Conservation (phyloP, 768 basidiomycete genomes). For the Leccinum truebloodii region DNA sequence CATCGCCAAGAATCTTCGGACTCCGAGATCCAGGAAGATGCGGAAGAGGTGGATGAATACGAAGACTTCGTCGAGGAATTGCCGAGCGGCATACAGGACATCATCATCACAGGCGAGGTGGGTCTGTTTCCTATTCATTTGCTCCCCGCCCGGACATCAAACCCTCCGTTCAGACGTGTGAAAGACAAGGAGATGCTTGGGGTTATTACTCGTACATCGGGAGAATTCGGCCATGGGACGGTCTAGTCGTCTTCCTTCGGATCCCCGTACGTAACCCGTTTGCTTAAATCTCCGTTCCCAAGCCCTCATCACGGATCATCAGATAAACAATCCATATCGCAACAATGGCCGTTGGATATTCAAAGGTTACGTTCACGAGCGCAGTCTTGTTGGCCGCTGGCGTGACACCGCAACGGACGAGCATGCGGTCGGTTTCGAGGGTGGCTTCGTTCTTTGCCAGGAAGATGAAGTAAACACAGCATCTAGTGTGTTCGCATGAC, state of each 20-base stretch:
- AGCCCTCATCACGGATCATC: constrained; percentile 21
- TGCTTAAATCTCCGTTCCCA: constrained; percentile 4
- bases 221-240: constrained; percentile 54
- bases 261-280: constrained; percentile 39
- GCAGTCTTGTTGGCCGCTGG: constrained; percentile 55
- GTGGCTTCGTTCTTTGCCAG: constrained; percentile 47
- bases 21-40: constrained; percentile 17
- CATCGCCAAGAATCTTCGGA: constrained; percentile 22
- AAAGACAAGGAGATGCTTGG: constrained; percentile 50
- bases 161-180: constrained; percentile 37
- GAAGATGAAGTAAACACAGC: constrained; percentile 26
- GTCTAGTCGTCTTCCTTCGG: constrained; percentile 46
- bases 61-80: constrained; percentile 40
- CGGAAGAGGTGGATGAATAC: constrained; percentile 39
- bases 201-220: constrained; percentile 47
- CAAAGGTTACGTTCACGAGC: constrained; percentile 51
- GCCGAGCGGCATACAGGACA: constrained; percentile 47
- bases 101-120: constrained; percentile 54
- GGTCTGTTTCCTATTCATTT: constrained; percentile 11
- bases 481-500: constrained; percentile 17
- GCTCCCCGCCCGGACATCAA: not conserved
- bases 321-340: constrained; percentile 36
- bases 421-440: constrained; percentile 47
- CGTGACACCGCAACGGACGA: constrained; percentile 47
- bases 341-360: constrained; percentile 49